Conservation (phyloP, 2,329 filamentous ascomycete genomes). For the Dendrostoma leiphaemia region DNA sequence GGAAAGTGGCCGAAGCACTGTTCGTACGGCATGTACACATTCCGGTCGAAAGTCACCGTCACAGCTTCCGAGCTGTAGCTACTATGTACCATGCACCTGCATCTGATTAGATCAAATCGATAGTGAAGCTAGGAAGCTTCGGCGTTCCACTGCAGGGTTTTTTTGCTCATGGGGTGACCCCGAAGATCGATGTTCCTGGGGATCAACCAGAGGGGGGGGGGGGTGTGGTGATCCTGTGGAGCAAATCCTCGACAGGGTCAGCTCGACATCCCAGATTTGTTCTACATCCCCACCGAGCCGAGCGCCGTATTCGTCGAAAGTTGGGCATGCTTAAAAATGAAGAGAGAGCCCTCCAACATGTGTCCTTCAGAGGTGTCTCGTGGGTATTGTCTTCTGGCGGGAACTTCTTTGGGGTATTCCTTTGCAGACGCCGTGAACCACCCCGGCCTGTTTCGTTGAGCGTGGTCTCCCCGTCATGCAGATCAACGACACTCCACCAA, state of each 20-base stretch:
- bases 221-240: too few species aligned
- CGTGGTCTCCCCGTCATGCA: neutral
- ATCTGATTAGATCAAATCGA: slow-evolving; percentile 18
- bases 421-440: neutral
- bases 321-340: too few species aligned
- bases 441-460: neutral
- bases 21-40: too few species aligned
- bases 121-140: slow-evolving; percentile 2
- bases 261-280: too few species aligned
- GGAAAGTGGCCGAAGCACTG: too few species aligned
- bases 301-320: too few species aligned
- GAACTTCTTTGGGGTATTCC: neutral
- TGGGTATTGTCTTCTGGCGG: too few species aligned
- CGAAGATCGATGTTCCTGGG: neutral
- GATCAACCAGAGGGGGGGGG: too few species aligned
- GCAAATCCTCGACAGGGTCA: too few species aligned
- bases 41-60: too few species aligned
- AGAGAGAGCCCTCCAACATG: neutral
- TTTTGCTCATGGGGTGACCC: neutral
- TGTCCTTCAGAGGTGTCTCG: neutral
- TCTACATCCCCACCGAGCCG: too few species aligned
- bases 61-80: neutral
- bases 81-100: slow-evolving; percentile 20
- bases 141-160: neutral
- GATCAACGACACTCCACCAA: neutral